Percentiles rank a stretch among this genome's conserved stretches.
These are phyloP conservation scores for Paramecium sonneborni DNA, from an alignment of 73 alveolate genomes.

Conservation along the genomic window DNA sequence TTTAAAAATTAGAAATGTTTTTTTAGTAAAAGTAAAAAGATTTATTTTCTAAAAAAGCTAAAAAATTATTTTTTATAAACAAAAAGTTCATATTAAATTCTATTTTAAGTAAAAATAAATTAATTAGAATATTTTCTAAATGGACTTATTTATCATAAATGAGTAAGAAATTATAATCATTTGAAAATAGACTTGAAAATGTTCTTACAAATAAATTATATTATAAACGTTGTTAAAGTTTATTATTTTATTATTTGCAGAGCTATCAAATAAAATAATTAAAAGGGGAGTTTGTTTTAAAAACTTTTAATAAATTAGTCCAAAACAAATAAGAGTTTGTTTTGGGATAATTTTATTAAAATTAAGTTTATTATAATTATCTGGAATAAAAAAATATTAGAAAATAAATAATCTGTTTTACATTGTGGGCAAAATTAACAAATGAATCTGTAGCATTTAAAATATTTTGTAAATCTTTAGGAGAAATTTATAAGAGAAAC, in stretches of 20 bases:
- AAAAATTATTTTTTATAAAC: neutral
- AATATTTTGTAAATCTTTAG: neutral
- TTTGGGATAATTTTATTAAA: neutral
- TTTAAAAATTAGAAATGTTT: neutral
- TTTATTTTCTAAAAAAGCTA: neutral
- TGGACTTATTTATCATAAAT: neutral
- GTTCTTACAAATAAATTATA: neutral
- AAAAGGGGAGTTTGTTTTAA: neutral
- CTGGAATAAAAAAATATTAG: neutral
- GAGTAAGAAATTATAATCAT: neutral
- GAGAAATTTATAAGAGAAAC: neutral
- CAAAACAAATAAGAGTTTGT: neutral
- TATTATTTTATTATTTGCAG: neutral
- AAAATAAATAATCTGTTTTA: neutral
- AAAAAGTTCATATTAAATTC: neutral
- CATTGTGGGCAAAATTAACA: slow-evolving; percentile 1
- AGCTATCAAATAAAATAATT: neutral
- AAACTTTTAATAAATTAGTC: neutral
- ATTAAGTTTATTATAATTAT: neutral
- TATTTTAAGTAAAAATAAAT: neutral
- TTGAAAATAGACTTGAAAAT: neutral
- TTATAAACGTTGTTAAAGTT: neutral
- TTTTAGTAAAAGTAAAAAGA: neutral
- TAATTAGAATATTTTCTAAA: neutral
- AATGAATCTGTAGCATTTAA: neutral